Percentiles rank a stretch among this genome's conserved stretches.
Conservation (phyloP, 495 filamentous ascomycete genomes). For the Aspergillus haitiensis region DNA sequence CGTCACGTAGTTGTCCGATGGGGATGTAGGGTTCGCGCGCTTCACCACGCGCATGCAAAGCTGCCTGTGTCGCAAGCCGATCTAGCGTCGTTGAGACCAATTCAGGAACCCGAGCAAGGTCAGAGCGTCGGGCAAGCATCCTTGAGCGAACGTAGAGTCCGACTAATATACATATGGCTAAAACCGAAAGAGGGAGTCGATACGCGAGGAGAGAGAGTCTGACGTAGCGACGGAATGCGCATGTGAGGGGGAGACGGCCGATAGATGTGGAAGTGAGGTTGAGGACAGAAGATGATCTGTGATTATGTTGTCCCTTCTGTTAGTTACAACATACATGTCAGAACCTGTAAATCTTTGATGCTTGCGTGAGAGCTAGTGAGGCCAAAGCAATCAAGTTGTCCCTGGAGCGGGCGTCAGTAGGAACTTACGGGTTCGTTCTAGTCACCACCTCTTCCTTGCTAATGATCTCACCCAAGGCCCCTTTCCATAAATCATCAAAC, state of each 20-base stretch:
- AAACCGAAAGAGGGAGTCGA: constrained; percentile 85
- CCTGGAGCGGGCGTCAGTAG: constrained; percentile 20
- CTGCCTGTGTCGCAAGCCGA: constrained; percentile 76
- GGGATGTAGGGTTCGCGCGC: constrained; percentile 73
- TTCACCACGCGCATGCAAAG: constrained; percentile 65
- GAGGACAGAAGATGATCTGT: constrained; percentile 62
- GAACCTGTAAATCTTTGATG: constrained; percentile 42
- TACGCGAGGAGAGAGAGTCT: constrained; percentile 89
- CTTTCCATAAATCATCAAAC: constrained; percentile 89
- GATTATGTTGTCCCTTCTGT: constrained; percentile 68
- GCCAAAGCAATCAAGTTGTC: neutral
- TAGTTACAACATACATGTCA: constrained; percentile 61
- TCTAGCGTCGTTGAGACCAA: constrained; percentile 81
- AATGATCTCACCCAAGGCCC: constrained; percentile 82
- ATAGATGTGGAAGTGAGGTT: constrained; percentile 73
- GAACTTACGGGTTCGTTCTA: constrained; percentile 73
- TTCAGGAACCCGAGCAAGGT: constrained; percentile 68
- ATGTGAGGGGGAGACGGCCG: constrained; percentile 82
- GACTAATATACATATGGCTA: constrained; percentile 53
- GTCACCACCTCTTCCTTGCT: constrained; percentile 77
- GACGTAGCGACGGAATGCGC: constrained; percentile 84
- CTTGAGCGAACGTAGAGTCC: constrained; percentile 58
- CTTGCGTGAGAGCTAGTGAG: neutral
- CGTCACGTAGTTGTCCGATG: constrained; percentile 86
- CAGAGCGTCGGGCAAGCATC: constrained; percentile 56